Conservation (phyloP, 768 basidiomycete genomes). For the Amanita exitialis region DNA sequence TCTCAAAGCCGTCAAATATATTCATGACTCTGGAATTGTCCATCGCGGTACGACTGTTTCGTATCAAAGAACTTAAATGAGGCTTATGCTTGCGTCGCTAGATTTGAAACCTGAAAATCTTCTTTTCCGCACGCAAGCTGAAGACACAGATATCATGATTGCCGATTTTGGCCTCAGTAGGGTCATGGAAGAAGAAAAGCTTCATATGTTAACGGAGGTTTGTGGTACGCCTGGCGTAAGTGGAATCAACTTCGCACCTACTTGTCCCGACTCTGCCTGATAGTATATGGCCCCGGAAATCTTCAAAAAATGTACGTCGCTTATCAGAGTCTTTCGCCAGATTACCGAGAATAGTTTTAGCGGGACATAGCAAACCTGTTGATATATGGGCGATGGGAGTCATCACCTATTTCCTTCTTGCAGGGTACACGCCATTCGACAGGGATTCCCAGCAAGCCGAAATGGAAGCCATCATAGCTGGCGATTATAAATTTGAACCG, state of each 20-base stretch:
- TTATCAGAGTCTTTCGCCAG: neutral
- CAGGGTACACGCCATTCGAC: slow-evolving; percentile 94
- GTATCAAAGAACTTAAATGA: neutral
- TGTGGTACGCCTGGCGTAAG: slow-evolving; percentile 87
- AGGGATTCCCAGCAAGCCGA: slow-evolving; percentile 81
- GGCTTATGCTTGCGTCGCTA: slow-evolving; percentile 13
- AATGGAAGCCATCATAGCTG: slow-evolving; percentile 91
- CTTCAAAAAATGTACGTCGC: slow-evolving; percentile 70
- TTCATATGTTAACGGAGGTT: slow-evolving; percentile 84
- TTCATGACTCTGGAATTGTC: slow-evolving; percentile 88
- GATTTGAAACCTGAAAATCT: slow-evolving; percentile 98
- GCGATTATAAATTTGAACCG: slow-evolving; percentile 80
- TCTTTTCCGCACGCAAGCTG: slow-evolving; percentile 80
- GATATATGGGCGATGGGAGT: slow-evolving; percentile 98
- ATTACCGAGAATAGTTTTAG: slow-evolving; percentile 22
- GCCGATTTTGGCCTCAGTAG: slow-evolving; percentile 94
- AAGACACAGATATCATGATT: slow-evolving; percentile 93
- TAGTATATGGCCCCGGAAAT: slow-evolving; percentile 96
- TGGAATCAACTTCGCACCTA: slow-evolving; percentile 5
- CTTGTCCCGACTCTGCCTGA: slow-evolving; percentile 6
- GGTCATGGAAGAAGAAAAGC: slow-evolving; percentile 84
- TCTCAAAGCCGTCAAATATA: slow-evolving; percentile 79
- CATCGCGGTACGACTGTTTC: slow-evolving; percentile 54
- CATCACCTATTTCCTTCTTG: slow-evolving; percentile 91
- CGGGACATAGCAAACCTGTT: slow-evolving; percentile 90